A percentile compares a stretch with the other conserved stretches of the same genome.
Evolutionary conservation across 2,329 filamentous ascomycete species (phyloP).

Genomic region (Cladosporium sp.): DNA sequence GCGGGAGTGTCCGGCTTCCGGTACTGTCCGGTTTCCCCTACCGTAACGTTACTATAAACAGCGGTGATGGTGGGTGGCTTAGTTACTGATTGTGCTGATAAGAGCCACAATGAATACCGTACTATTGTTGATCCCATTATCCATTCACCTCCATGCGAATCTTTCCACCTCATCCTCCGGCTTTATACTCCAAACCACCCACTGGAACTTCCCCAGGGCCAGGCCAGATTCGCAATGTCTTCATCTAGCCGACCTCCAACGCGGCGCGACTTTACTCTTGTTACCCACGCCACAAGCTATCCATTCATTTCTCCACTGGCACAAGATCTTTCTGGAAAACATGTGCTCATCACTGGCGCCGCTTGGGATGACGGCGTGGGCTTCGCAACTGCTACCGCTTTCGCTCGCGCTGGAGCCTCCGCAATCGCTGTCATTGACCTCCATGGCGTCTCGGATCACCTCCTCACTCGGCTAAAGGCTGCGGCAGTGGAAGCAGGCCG

Average conservation of each 20-base stretch:
- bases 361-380: constrained; percentile 31
- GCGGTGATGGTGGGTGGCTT: too few species aligned
- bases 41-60: too few species aligned
- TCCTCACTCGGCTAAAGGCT: constrained; percentile 21
- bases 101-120: too few species aligned
- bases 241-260: background rate
- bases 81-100: too few species aligned
- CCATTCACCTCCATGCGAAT: too few species aligned
- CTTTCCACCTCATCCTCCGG: too few species aligned
- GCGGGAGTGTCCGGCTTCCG: too few species aligned
- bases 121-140: too few species aligned
- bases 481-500: constrained; percentile 24
- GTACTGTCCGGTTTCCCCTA: too few species aligned
- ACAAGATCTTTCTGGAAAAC: constrained; percentile 21
- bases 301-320: constrained; percentile 8
- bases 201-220: too few species aligned
- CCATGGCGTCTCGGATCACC: constrained; percentile 28
- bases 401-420: constrained; percentile 33
- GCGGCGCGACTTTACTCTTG: constrained; percentile 13
- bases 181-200: too few species aligned
- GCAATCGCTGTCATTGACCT: constrained; percentile 27
- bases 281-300: constrained; percentile 8
- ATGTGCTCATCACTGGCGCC: constrained; percentile 37
- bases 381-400: constrained; percentile 32
- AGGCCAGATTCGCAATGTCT: too few species aligned